phyloP scores from a whole-genome alignment of 2,329 filamentous ascomycete genomes.

The Colletotrichum destructivum region DNA sequence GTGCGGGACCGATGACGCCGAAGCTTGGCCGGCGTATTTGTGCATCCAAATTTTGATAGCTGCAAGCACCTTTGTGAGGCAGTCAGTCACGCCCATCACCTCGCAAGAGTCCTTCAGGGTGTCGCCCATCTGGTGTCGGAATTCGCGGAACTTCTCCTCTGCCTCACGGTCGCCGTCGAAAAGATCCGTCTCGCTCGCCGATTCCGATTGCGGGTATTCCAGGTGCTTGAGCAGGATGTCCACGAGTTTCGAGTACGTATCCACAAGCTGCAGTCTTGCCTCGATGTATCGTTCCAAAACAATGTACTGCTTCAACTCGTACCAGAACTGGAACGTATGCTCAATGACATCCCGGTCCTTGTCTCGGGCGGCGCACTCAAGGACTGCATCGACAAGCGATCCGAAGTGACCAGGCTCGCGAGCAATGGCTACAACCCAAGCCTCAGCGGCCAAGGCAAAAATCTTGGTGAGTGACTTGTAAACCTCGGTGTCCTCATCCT shows the following conservation, averaged over 20 bases:
- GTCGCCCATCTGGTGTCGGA: slow-evolving; percentile 97
- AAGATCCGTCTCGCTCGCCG: slow-evolving; percentile 82
- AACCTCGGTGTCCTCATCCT: slow-evolving; percentile 86
- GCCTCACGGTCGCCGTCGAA: slow-evolving; percentile 97
- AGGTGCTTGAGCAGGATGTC: slow-evolving; percentile 94
- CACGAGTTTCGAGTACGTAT: slow-evolving; percentile 90
- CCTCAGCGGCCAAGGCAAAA: slow-evolving; percentile 92
- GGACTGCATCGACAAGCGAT: slow-evolving; percentile 86
- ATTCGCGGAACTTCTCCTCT: slow-evolving; percentile 97
- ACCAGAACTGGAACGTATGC: slow-evolving; percentile 98
- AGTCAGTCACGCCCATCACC: slow-evolving; percentile 94
- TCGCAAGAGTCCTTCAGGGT: slow-evolving; percentile 97
- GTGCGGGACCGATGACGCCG: slow-evolving; percentile 82
- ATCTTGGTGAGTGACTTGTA: slow-evolving; percentile 92
- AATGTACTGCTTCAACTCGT: slow-evolving; percentile 96
- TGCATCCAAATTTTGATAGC: slow-evolving; percentile 91
- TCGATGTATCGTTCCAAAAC: slow-evolving; percentile 91
- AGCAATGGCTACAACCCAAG: slow-evolving; percentile 94
- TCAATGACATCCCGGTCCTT: slow-evolving; percentile 92
- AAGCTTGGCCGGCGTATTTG: slow-evolving; percentile 83
- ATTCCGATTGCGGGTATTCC: slow-evolving; percentile 85
- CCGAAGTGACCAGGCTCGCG: slow-evolving; percentile 87
- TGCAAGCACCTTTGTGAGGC: slow-evolving; percentile 88
- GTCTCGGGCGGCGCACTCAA: slow-evolving; percentile 93
- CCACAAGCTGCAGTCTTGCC: slow-evolving; percentile 81